phyloP scores from a whole-genome alignment of 441 rosid species.

The Daphne laureola region DNA sequence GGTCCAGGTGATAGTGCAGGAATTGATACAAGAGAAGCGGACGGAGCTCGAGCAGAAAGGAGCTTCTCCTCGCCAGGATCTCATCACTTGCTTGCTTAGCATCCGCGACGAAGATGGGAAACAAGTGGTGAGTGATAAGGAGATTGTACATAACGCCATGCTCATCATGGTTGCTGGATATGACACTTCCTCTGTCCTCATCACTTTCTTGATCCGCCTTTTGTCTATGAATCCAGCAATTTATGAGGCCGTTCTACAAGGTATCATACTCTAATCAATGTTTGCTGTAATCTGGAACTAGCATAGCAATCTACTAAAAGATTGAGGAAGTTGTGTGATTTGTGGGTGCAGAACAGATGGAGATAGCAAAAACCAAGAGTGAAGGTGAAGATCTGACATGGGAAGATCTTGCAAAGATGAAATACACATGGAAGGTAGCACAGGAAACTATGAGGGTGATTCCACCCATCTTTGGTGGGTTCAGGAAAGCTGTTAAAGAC shows the following conservation, averaged over 20 bases:
- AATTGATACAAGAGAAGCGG: constrained; percentile 28
- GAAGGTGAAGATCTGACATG: constrained; percentile 31
- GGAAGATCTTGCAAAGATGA: constrained; percentile 49
- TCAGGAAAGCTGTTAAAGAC: constrained; percentile 33
- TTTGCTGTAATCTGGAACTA: no score
- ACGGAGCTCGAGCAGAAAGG: constrained; percentile 20
- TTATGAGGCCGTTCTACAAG: constrained; percentile 37
- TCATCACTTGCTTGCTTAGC: constrained; percentile 35
- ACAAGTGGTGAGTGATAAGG: constrained; percentile 25
- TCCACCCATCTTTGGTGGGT: constrained; percentile 40
- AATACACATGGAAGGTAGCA: constrained; percentile 56
- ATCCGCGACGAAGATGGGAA: constrained; percentile 10
- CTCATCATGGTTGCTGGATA: constrained; percentile 49
- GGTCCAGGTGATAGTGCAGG: constrained; percentile 22
- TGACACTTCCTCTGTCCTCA: constrained; percentile 37
- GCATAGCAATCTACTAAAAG: background rate
- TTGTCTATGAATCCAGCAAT: constrained; percentile 29
- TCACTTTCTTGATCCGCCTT: constrained; percentile 37
- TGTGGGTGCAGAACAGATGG: constrained; percentile 38
- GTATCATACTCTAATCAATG: constrained; percentile 13
- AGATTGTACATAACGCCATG: constrained; percentile 39
- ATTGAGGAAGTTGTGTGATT: background rate
- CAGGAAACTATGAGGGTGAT: constrained; percentile 37
- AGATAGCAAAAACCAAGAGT: constrained; percentile 28
- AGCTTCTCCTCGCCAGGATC: constrained; percentile 27